phyloP scores from a whole-genome alignment of 495 filamentous ascomycete genomes.

The Daldinia vernicosa region DNA sequence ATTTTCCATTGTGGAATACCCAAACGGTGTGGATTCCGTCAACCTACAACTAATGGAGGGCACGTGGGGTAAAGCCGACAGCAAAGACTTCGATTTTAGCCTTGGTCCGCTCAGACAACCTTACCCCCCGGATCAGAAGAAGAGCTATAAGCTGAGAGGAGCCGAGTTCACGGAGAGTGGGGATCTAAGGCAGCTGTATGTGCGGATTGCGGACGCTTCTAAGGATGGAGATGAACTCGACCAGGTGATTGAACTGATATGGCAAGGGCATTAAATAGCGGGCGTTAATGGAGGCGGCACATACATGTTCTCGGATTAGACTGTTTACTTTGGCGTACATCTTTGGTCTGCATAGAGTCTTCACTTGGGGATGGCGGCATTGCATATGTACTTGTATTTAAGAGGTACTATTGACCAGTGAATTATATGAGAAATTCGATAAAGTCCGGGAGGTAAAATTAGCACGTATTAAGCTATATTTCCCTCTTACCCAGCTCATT shows the following conservation, averaged over 20 bases:
- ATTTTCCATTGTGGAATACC: slow-evolving; percentile 67
- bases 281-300: slow-evolving; percentile 18
- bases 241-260: slow-evolving; percentile 41
- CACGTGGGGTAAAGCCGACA: slow-evolving; percentile 66
- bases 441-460: not conserved
- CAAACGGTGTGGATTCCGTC: slow-evolving; percentile 55
- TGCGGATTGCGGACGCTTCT: slow-evolving; percentile 32
- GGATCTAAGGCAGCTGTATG: slow-evolving; percentile 41
- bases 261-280: slow-evolving; percentile 35
- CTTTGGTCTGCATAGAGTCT: not conserved
- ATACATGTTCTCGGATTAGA: not conserved
- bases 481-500: too few species aligned
- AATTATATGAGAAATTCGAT: not conserved
- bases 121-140: slow-evolving; percentile 44
- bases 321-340: not conserved
- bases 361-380: not conserved
- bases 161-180: slow-evolving; percentile 34
- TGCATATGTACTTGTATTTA: not conserved
- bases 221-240: slow-evolving; percentile 38
- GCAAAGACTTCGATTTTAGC: slow-evolving; percentile 56
- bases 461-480: not conserved
- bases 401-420: not conserved
- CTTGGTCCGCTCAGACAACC: slow-evolving; percentile 60
- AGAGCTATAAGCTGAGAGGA: slow-evolving; percentile 48
- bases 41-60: slow-evolving; percentile 67